Evolutionary conservation across 345 rosid species (phyloP).

Genomic region (Physaria fendleri): DNA sequence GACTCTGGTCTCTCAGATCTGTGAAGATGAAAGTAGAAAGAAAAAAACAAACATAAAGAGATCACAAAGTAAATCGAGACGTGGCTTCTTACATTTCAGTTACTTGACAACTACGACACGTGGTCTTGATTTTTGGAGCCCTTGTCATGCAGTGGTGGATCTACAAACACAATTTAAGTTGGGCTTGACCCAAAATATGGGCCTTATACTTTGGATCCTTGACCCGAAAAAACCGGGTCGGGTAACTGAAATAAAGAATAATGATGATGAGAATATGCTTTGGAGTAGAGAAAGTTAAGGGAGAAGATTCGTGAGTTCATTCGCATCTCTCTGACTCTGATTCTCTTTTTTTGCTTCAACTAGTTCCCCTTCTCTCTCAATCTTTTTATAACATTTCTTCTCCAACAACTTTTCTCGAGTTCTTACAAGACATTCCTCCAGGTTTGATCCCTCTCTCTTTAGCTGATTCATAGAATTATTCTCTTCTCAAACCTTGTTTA

Average conservation of each 20-base stretch:
- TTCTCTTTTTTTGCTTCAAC: slow-evolving; percentile 15
- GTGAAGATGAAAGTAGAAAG: too few relatives aligned
- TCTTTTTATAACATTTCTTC: slow-evolving; percentile 17
- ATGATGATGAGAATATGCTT: slow-evolving; percentile 22
- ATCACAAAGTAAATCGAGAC: background rate
- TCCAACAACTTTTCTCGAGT: background rate
- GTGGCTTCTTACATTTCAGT: background rate
- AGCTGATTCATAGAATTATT: too few relatives aligned
- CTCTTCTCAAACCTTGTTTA: background rate
- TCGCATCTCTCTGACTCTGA: slow-evolving; percentile 31
- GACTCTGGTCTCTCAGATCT: background rate
- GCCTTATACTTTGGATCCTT: too few relatives aligned
- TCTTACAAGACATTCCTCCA: slow-evolving; percentile 12
- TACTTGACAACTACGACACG: too few relatives aligned
- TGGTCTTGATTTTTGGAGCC: too few relatives aligned
- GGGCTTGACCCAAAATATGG: too few relatives aligned
- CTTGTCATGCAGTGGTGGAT: too few relatives aligned
- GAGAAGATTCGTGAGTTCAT: slow-evolving; percentile 29
- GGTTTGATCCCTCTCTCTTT: slow-evolving; percentile 16
- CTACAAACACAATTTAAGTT: too few relatives aligned
- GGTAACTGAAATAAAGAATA: background rate
- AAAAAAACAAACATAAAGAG: too few relatives aligned
- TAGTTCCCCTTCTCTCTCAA: background rate
- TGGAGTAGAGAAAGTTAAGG: slow-evolving; percentile 17
- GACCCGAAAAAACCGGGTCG: background rate